Evolutionary conservation across 2,329 filamentous ascomycete genomes (phyloP), one percentile per base, ranked within the genome.

Genomic region (Thermothelomyces thermophilus): DNA sequence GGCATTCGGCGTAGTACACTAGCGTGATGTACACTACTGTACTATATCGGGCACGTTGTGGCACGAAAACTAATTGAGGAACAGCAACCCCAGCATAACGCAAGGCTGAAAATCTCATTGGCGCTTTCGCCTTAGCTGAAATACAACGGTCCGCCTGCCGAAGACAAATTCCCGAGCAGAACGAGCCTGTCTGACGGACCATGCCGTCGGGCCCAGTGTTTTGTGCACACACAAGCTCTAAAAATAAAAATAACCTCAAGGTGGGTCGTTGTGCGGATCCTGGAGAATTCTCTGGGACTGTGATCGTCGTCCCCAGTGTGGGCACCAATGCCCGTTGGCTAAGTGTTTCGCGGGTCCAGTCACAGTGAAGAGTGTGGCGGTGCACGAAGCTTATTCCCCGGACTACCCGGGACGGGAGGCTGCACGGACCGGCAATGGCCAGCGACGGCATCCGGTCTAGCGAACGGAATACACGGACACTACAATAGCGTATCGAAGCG

Each of bases 21-120:
- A n/a, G n/a, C n/a, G n/a, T n/a, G n/a, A n/a, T n/a, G n/a, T n/a
- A n/a, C n/a, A n/a, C 24, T 26, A 26, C 24, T 26, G 9, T 26
- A 9, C n/a, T 26, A 26, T 26, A 26, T 26, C 24, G 24, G 24
- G 24, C 24, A 26, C 24, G 9, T 26, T 9, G 24, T 26, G 24
- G 24, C 48, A 51, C 48, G 36, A 52, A 11, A 30, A 13, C 57
- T 59, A 58, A 59, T 52, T 59, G 48, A 42, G 57, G 54, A 59
- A 55, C 46, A 53, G 16, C 24, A 5, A 33, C 16, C 39, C 33
- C 35, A n/a, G 51, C 47, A 16, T 19, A 37, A 33, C 36, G 14
- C 26, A 3, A 22, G 28, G 13, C 3, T 36, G 20, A 3, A 6
- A 39, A 48, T 44, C 31, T 30, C 33, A 56, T 56, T 56, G 53